These are phyloP conservation scores for Auricularia sp. DNA, from an alignment of 768 basidiomycete genomes.

Conservation along the genomic window DNA sequence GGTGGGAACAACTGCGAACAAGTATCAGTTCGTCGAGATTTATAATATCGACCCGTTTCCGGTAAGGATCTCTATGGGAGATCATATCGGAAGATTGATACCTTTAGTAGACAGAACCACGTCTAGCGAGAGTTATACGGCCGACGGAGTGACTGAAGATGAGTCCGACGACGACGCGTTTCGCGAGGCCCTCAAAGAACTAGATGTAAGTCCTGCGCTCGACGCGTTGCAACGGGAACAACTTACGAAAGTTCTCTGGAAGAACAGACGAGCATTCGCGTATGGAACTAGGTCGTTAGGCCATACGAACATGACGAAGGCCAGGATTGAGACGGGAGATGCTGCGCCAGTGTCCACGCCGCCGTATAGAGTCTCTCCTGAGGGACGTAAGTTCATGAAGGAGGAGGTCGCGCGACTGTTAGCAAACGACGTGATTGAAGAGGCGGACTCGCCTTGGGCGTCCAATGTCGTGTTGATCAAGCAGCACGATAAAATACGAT, in stretches of 20 bases:
- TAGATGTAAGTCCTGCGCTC: neutral
- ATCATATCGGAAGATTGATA: neutral
- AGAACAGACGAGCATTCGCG: neutral
- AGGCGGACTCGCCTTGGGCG: constrained; percentile 25
- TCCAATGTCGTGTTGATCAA: too few species aligned
- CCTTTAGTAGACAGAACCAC: neutral
- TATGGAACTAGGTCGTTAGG: neutral
- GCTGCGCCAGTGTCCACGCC: neutral
- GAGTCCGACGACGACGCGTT: neutral
- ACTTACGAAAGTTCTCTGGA: neutral
- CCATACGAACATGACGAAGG: neutral
- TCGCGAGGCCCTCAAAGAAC: neutral
- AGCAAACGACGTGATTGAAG: constrained; percentile 27
- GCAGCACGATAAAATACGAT: too few species aligned
- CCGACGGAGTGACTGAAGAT: neutral
- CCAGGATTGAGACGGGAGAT: neutral
- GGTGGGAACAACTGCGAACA: neutral
- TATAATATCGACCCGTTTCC: neutral
- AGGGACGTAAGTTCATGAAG: neutral
- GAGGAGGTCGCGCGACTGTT: neutral
- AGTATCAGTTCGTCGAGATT: neutral
- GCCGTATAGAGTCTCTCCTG: neutral
- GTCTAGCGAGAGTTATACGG: neutral
- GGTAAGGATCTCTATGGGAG: neutral
- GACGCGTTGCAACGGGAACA: neutral